Conservation (phyloP, 2,329 filamentous ascomycete species). For the Xylariaceae sp. region DNA sequence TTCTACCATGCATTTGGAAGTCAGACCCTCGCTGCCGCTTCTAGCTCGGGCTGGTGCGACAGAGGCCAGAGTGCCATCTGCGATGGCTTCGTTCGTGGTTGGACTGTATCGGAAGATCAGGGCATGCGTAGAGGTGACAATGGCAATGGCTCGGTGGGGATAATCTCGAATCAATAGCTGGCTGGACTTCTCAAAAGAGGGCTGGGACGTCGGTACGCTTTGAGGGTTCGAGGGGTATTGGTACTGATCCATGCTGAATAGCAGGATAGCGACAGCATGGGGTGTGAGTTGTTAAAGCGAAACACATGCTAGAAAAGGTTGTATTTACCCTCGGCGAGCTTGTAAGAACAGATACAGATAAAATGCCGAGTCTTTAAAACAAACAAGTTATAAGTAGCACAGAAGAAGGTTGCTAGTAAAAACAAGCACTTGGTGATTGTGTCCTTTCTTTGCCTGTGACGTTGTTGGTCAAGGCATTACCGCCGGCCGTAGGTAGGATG, state of each 20-base stretch:
- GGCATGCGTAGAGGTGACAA: conserved; percentile 73
- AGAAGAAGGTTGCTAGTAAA: too few species aligned
- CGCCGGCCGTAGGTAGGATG: too few species aligned
- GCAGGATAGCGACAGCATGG: conserved; percentile 21
- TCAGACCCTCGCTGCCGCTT: conserved; percentile 35
- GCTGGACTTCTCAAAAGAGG: conserved; percentile 58
- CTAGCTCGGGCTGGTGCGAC: conserved; percentile 43
- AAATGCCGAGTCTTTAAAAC: too few species aligned
- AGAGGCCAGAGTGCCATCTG: conserved; percentile 56
- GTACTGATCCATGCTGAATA: conserved; percentile 44
- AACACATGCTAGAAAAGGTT: conserved; percentile 21
- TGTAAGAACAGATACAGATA: too few species aligned
- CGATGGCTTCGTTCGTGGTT: conserved; percentile 54
- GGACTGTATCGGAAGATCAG: conserved; percentile 79
- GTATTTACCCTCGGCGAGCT: background rate
- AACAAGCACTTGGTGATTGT: too few species aligned
- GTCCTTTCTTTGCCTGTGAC: too few species aligned
- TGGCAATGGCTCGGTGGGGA: conserved; percentile 81
- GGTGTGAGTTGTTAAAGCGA: conserved; percentile 10
- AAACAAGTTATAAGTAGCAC: too few species aligned
- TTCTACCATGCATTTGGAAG: conserved; percentile 79
- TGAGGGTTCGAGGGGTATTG: conserved; percentile 37
- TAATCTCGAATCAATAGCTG: conserved; percentile 82
- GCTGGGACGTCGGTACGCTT: conserved; percentile 40
- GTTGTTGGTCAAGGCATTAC: too few species aligned